Base-by-base conservation (phyloP, 768 basidiomycete genomes). In the Rhodocollybia butyracea region DNA sequence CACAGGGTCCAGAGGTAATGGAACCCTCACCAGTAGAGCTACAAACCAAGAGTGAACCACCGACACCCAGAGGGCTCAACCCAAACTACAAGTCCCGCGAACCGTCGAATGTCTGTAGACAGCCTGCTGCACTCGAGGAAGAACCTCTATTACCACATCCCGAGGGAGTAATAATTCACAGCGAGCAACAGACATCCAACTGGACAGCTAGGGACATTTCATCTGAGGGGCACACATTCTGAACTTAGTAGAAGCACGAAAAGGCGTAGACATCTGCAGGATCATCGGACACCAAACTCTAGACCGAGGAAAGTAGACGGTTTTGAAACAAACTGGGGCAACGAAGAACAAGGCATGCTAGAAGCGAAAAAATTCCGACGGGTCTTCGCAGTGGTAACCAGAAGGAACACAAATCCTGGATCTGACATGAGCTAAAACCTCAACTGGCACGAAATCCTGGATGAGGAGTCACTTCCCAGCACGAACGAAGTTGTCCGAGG, bases 131-230 rank as follows among this genome's bases (percentile, higher is more conserved):
- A 40, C 51, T 53, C 51, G 51, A 53, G 51, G 32, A 38, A 50
- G 48, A 53, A 43, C 41, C 51, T 53, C 51, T 53, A 53, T 53
- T 42, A 43, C 38, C 4, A 43, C 51, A 50, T 53, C 51, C 51
- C 51, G 27, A 15, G 42, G 39, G 51, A 53, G 39, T 32, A 1
- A 40, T 32, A 53, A 53, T 53, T 40, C 34, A 41, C 51, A 41
- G 29, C 24, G 5, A 42, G 41, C 39, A 27, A 53, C 26, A 17
- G 27, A 5, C 26, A 40, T 17, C n/a, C 51, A 31, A 50, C 39
- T 19, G 21, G 39, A n/a, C 24, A 29, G 21, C 29, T 10, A n/a
- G 40, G 6, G 1, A 31, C 8, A 12, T 13, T 38, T 39, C 8
- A 17, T 11, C 22, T 21, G 22, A 27, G 48, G 32, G 38, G 48